Conservation (phyloP, 2,329 filamentous ascomycete species). For the Diaporthe citrichinensis region DNA sequence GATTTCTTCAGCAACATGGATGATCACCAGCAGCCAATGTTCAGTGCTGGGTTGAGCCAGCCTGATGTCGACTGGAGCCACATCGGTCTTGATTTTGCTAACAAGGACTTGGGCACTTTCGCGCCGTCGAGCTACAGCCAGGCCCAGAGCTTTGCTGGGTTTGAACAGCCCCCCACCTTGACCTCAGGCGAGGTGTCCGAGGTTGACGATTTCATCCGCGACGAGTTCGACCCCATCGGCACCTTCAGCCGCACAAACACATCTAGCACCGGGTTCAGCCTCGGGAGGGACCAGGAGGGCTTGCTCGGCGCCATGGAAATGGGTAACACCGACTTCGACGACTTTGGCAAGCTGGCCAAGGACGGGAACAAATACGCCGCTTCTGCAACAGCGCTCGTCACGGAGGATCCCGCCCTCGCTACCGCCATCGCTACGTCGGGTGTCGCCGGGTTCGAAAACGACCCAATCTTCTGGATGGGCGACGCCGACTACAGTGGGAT, state of each 20-base stretch:
- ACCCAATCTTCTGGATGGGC: conserved; percentile 64
- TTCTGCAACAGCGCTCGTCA: conserved; percentile 55
- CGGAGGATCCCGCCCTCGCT: conserved; percentile 62
- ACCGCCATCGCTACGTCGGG: conserved; percentile 43
- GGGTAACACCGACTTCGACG: conserved; percentile 67
- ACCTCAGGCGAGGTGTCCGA: conserved; percentile 78
- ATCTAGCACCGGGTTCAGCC: conserved; percentile 61
- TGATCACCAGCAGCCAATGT: conserved; percentile 70
- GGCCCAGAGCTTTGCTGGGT: conserved; percentile 66
- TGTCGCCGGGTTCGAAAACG: conserved; percentile 58
- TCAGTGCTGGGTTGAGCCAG: conserved; percentile 73
- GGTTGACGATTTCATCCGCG: conserved; percentile 70
- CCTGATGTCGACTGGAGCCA: conserved; percentile 68
- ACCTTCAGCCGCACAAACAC: conserved; percentile 63
- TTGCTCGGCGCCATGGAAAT: conserved; percentile 60
- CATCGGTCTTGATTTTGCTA: conserved; percentile 65
- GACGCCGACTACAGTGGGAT: conserved; percentile 47
- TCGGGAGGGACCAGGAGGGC: conserved; percentile 61
- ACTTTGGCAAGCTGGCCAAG: conserved; percentile 62
- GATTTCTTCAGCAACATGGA: conserved; percentile 67
- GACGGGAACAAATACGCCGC: conserved; percentile 61
- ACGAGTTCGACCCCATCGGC: conserved; percentile 60
- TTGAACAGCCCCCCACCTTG: conserved; percentile 68
- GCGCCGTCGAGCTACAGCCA: conserved; percentile 69
- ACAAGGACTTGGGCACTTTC: conserved; percentile 63